phyloP scores from a whole-genome alignment of 345 rosid genomes.

The Arabis alpina region DNA sequence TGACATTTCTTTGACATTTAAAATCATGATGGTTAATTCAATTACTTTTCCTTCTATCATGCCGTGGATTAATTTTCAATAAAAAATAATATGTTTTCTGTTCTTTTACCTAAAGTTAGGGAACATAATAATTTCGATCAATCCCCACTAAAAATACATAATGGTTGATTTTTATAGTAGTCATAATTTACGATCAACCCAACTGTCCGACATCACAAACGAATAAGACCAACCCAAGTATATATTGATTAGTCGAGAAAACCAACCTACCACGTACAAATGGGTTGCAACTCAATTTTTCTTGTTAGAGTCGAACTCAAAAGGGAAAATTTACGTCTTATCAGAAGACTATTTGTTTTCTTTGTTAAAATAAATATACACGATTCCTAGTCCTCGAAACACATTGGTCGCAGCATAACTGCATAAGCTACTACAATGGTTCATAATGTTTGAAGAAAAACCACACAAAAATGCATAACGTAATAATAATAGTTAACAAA shows the following conservation, averaged over 20 bases:
- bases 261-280: too few relatives aligned
- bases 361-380: neutral
- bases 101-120: slow-evolving; percentile 19
- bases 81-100: slow-evolving; percentile 23
- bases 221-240: too few relatives aligned
- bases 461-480: slow-evolving; percentile 24
- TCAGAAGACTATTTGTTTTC: too few relatives aligned
- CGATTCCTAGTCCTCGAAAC: slow-evolving; percentile 6
- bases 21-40: slow-evolving; percentile 19
- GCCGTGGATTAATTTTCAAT: slow-evolving; percentile 36
- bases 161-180: neutral
- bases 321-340: too few relatives aligned
- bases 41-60: slow-evolving; percentile 39
- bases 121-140: slow-evolving; percentile 39
- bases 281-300: too few relatives aligned
- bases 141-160: neutral
- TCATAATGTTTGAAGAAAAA: slow-evolving; percentile 11
- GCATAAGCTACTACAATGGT: slow-evolving; percentile 8
- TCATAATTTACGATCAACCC: neutral
- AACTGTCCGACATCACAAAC: too few relatives aligned
- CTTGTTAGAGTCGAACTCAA: too few relatives aligned
- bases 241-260: too few relatives aligned
- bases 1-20: slow-evolving; percentile 5
- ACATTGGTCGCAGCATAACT: slow-evolving; percentile 12
- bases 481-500: slow-evolving; percentile 26